These are phyloP conservation scores for Mayamaea pseudoterrestris DNA, from an alignment of 108 stramenopile genomes.

Conservation along the genomic window DNA sequence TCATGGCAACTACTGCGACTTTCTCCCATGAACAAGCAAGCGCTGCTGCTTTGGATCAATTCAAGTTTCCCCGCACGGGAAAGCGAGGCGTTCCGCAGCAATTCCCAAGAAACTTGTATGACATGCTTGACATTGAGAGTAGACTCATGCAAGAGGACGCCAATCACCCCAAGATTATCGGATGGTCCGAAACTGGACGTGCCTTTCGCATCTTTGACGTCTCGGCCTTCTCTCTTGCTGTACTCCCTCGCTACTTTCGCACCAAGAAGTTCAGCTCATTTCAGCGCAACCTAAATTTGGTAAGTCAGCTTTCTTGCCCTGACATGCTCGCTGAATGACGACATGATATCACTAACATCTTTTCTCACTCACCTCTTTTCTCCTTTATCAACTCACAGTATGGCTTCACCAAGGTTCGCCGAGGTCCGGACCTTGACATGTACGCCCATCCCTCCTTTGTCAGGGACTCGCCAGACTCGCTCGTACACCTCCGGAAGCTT, in stretches of 20 bases:
- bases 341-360: background rate
- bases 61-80: constrained; percentile 59
- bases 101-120: constrained; percentile 67
- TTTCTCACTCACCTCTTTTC: constrained; percentile 1
- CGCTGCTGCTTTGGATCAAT: constrained; percentile 6
- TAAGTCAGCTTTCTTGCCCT: constrained; percentile 22
- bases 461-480: constrained; percentile 35
- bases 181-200: constrained; percentile 66
- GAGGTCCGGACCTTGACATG: constrained; percentile 61
- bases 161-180: constrained; percentile 19
- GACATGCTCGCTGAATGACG: background rate
- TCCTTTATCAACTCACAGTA: constrained; percentile 59
- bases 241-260: constrained; percentile 82
- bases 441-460: constrained; percentile 64
- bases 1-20: no score
- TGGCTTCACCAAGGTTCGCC: constrained; percentile 70
- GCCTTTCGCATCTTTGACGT: constrained; percentile 73
- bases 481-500: constrained; percentile 47
- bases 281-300: constrained; percentile 86
- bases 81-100: constrained; percentile 82
- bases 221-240: constrained; percentile 39
- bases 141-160: constrained; percentile 9
- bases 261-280: constrained; percentile 87
- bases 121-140: constrained; percentile 65
- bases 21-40: no score